Base-by-base conservation (phyloP, 139 green algal genomes). In the Microglena sp. region DNA sequence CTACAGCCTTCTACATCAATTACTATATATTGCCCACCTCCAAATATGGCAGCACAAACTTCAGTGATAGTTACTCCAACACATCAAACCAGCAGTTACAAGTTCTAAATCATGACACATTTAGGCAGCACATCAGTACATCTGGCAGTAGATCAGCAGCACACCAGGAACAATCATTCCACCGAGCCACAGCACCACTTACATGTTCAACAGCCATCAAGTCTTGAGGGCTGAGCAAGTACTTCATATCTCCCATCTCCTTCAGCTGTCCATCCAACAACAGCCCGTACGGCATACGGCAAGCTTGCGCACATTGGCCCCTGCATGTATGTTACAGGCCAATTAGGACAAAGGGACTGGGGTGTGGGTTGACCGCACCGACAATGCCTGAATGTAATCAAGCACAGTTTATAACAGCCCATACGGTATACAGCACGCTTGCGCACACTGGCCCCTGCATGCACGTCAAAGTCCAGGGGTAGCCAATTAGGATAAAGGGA, bases 381-480 rank as follows among this genome's bases (percentile, higher is more conserved):
- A n/a, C n/a, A n/a, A n/a, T n/a, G n/a, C n/a, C n/a, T n/a, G n/a
- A 53, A 53, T 53, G 18, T 53, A 18, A 18, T 50, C 40, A 11
- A 50, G 40, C 40, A 50, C 40, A 50, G 40, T 11, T 50, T 50
- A 11, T 11, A 50, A 27, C 21, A 82, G 67, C 28, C 77, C 86
- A 28, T 92, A 92, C 1, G 79, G 81, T 75, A 90, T 64, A 35
- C 87, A 75, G 70, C 87, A 94, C 6, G 82, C 82, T 75, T 92
- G 87, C 27, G 88, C 85, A 65, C 88, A 95, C 73, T 95, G 87
- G 1, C 88, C 88, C 5, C 88, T n/a, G n/a, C n/a, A n/a, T n/a
- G n/a, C n/a, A n/a, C n/a, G n/a, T n/a, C n/a, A n/a, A n/a, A n/a
- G n/a, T n/a, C n/a, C n/a, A n/a, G n/a, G n/a, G n/a, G n/a, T n/a